Evolutionary conservation across 2,329 filamentous ascomycete species (phyloP).

Genomic region (Aspergillus thermomutatus): DNA sequence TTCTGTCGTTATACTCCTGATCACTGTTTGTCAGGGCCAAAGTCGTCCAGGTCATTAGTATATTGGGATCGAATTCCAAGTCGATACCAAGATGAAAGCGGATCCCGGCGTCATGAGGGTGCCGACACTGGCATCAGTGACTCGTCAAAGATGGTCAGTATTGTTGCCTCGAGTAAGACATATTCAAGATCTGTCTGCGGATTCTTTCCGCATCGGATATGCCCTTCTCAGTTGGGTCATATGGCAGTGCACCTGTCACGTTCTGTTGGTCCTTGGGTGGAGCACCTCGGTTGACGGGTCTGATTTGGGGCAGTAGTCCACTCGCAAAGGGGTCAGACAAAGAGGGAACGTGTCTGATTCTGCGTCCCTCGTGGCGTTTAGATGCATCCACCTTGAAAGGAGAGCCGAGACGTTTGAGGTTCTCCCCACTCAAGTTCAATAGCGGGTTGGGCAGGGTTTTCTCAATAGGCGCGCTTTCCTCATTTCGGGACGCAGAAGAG

Average conservation of each 20-base stretch:
- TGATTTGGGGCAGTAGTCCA: constrained; percentile 18
- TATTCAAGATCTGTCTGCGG: constrained; percentile 37
- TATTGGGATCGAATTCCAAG: constrained; percentile 19
- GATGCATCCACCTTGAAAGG: constrained; percentile 44
- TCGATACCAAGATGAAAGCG: constrained; percentile 21
- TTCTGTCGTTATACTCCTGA: constrained; percentile 29
- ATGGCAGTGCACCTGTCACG: constrained; percentile 18
- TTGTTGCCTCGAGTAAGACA: constrained; percentile 30
- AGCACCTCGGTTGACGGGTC: constrained; percentile 13
- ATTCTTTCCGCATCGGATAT: constrained; percentile 40
- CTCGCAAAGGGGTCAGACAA: constrained; percentile 44
- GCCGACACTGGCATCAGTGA: neutral
- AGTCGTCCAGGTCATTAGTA: constrained; percentile 31
- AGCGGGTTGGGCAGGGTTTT: constrained; percentile 26
- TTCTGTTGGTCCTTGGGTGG: constrained; percentile 15
- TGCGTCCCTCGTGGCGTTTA: constrained; percentile 29
- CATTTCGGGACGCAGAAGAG: constrained; percentile 29
- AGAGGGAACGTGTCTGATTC: constrained; percentile 41
- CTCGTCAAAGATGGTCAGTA: constrained; percentile 8
- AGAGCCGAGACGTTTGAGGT: constrained; percentile 46
- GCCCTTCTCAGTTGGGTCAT: constrained; percentile 33
- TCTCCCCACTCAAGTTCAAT: constrained; percentile 35
- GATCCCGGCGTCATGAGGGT: constrained; percentile 7
- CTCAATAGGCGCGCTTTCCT: constrained; percentile 18
- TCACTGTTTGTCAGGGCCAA: constrained; percentile 9